Evolutionary conservation across 2,329 filamentous ascomycete species (phyloP), one percentile per base, ranked within the genome.

Genomic region (Nothophaeocryptopus gaeumannii): DNA sequence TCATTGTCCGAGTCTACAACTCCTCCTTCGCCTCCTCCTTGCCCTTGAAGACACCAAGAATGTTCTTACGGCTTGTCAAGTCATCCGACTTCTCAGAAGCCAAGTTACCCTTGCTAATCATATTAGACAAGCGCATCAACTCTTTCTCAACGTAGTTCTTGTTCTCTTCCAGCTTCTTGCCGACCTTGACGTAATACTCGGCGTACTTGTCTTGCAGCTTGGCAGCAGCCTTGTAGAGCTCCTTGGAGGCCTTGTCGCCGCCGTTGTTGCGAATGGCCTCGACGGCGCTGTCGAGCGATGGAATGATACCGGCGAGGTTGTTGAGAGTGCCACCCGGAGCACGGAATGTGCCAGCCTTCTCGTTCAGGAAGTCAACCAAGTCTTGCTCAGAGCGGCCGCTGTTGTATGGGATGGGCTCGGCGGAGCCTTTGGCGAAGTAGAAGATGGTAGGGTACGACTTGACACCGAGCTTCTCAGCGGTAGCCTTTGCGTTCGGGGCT

Each of bases 381-480:
- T 84, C 86, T 39, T 80, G 77, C 77, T 96, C 89, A 42, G 77
- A 76, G 59, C 93, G 91, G 55, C 81, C 88, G 54, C 87, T 85
- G 46, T 78, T 74, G 79, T 96, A 99, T 39, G 77, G 67, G 62
- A 85, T 79, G 39, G 83, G 71, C 66, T 86, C 83, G 57, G 80
- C 87, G 67, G 84, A 88, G 62, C 90, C 91, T 70, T 86, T 87
- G 61, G 89, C 82, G 81, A 96, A 99, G 82, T 86, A 99, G 77
- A 96, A 96, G 78, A 99, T 96, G 56, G 93, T 99, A 42, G 93
- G 93, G 79, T 95, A 99, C 32, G 86, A 89, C 47, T 80, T 80
- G 60, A 99, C 82, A 54, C 84, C 89, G 67, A 93, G 85, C 44
- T 85, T 83, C 67, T 82, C 73, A 44, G 90, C 85, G 42, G 85